These are phyloP conservation scores for Sclerotinia borealis DNA, from an alignment of 2,329 filamentous ascomycete genomes.

Conservation along the genomic window DNA sequence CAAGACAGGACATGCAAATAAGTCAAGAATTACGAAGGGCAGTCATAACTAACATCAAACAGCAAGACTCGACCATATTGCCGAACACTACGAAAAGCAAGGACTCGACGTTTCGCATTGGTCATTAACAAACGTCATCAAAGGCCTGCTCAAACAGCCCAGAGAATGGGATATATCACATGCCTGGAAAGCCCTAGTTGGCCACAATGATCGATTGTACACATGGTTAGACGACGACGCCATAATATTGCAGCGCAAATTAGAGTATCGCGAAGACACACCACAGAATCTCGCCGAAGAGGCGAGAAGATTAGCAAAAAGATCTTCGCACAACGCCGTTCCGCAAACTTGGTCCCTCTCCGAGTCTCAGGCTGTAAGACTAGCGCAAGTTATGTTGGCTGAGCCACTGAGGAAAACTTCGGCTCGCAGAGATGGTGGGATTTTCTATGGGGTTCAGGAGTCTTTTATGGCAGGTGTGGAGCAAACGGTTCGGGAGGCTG, in stretches of 20 bases:
- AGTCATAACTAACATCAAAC: background rate
- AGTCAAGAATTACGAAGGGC: background rate
- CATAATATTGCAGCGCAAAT: slow-evolving; percentile 15
- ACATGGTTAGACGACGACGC: slow-evolving; percentile 19
- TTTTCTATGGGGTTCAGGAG: background rate
- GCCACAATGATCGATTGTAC: slow-evolving; percentile 12
- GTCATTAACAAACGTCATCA: slow-evolving; percentile 21
- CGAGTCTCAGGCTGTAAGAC: background rate
- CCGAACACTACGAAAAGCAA: slow-evolving; percentile 25
- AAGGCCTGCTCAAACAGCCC: slow-evolving; percentile 22
- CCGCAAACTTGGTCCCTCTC: background rate
- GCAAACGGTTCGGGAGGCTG: background rate
- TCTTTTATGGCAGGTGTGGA: background rate
- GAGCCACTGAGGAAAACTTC: background rate
- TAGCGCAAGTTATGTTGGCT: background rate
- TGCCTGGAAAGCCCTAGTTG: slow-evolving; percentile 18
- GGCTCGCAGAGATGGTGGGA: background rate
- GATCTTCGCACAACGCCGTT: background rate
- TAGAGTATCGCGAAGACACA: slow-evolving; percentile 21
- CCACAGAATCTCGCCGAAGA: slow-evolving; percentile 8
- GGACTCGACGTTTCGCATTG: slow-evolving; percentile 13
- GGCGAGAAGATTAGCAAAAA: slow-evolving; percentile 12
- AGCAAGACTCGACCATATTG: slow-evolving; percentile 22
- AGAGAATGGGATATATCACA: slow-evolving; percentile 16
- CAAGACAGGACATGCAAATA: background rate